Evolutionary conservation across 1,139 yeast genomes (phyloP).

Genomic region (Debaryomyces sp.): DNA sequence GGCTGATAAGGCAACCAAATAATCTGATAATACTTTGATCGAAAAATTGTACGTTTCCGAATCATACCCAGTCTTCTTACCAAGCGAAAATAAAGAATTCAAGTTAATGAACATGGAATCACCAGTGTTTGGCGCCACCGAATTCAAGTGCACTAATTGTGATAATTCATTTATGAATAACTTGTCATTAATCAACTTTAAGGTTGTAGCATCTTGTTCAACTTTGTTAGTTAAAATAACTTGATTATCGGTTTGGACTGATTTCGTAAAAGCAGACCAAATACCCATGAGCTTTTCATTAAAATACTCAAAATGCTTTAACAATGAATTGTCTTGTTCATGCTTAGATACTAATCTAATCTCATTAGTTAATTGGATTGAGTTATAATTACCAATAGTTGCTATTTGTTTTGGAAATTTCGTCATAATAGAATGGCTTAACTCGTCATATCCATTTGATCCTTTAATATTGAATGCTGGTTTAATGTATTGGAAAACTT

Average conservation of each 20-base stretch:
- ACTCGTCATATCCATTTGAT: constrained; percentile 9
- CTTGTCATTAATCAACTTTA: constrained; percentile 43
- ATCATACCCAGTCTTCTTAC: constrained; percentile 42
- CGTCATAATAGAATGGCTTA: constrained; percentile 17
- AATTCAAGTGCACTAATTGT: constrained; percentile 43
- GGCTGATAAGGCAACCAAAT: constrained; percentile 27
- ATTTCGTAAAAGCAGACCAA: constrained; percentile 36
- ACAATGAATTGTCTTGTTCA: constrained; percentile 22
- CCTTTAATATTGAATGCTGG: constrained; percentile 23
- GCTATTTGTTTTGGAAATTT: constrained; percentile 21
- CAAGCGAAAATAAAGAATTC: constrained; percentile 44
- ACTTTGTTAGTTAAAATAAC: constrained; percentile 11
- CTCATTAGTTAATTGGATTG: constrained; percentile 34
- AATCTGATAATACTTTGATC: constrained; percentile 33
- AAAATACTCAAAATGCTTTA: constrained; percentile 35
- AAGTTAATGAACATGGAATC: constrained; percentile 37
- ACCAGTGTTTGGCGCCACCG: constrained; percentile 14
- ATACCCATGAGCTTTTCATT: constrained; percentile 33
- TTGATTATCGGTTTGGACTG: constrained; percentile 7
- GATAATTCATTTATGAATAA: constrained; percentile 50
- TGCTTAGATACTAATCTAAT: constrained; percentile 31
- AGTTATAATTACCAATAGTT: constrained; percentile 7
- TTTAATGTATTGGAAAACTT: constrained; percentile 19
- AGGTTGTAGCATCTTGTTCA: constrained; percentile 9
- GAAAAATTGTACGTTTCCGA: constrained; percentile 45